A percentile compares a stretch with the other conserved stretches of the same genome.
Evolutionary conservation across 2,329 filamentous ascomycete genomes (phyloP).

Genomic region (Fusarium musae): DNA sequence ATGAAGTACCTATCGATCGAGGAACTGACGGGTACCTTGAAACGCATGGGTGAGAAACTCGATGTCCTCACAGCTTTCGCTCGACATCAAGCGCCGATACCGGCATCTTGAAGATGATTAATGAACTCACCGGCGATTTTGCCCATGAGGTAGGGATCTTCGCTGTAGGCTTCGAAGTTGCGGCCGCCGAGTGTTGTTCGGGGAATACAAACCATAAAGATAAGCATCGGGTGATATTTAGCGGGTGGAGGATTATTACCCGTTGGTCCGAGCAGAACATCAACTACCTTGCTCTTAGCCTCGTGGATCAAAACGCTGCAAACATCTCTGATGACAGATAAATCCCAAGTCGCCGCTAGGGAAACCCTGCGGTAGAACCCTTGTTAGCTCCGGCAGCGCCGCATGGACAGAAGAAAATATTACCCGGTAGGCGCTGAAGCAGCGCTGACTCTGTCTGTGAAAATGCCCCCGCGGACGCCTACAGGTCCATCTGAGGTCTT

Average conservation of each 20-base stretch:
- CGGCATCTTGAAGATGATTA: constrained; percentile 50
- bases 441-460: constrained; percentile 23
- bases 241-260: background rate
- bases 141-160: constrained; percentile 54
- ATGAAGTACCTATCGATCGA: background rate
- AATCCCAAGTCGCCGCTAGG: constrained; percentile 23
- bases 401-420: background rate
- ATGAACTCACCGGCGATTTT: constrained; percentile 46
- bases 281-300: constrained; percentile 27
- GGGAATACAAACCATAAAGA: constrained; percentile 6
- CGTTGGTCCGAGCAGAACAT: constrained; percentile 25
- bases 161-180: constrained; percentile 54
- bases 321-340: background rate
- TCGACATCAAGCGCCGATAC: constrained; percentile 45
- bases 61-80: background rate
- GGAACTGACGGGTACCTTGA: constrained; percentile 10
- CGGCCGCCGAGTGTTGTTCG: constrained; percentile 51
- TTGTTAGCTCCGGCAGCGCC: background rate
- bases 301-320: constrained; percentile 22
- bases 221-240: background rate
- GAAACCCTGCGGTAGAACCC: constrained; percentile 6
- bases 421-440: constrained; percentile 25
- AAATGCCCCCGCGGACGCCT: constrained; percentile 23
- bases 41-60: constrained; percentile 27
- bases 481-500: constrained; percentile 27